phyloP scores from a whole-genome alignment of 164 flowering plant species.

The Liquidambar formosana region DNA sequence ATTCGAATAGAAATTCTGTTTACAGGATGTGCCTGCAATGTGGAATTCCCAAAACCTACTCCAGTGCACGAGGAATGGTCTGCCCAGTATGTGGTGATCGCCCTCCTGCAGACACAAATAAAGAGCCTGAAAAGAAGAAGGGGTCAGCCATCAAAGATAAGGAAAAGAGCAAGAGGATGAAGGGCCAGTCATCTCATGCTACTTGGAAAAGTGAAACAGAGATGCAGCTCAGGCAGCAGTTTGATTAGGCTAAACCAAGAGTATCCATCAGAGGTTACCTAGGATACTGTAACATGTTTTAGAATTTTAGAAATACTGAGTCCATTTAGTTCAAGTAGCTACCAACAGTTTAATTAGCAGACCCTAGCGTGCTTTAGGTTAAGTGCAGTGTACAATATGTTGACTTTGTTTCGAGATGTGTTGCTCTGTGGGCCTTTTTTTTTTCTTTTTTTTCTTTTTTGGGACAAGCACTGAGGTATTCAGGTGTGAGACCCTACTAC shows the following conservation, averaged over 20 bases:
- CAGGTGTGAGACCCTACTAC: too few species aligned
- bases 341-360: too few species aligned
- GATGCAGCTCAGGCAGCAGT: constrained; percentile 97
- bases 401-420: too few species aligned
- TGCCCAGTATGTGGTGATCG: constrained; percentile 87
- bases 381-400: too few species aligned
- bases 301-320: too few species aligned
- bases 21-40: constrained; percentile 87
- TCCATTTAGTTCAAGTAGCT: too few species aligned
- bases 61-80: constrained; percentile 67
- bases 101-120: constrained; percentile 43
- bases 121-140: constrained; percentile 60
- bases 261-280: too few species aligned
- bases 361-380: too few species aligned
- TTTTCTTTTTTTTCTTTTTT: too few species aligned
- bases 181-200: constrained; percentile 91
- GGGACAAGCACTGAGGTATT: too few species aligned
- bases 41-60: constrained; percentile 86
- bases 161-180: constrained; percentile 84
- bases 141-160: constrained; percentile 62
- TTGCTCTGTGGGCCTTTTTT: too few species aligned
- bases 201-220: constrained; percentile 98
- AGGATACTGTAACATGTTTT: too few species aligned
- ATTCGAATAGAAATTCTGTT: constrained; percentile 1
- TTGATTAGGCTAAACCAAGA: constrained; percentile 55